phyloP scores from a whole-genome alignment of 2,329 filamentous ascomycete species.

The Aspergillus jensenii region DNA sequence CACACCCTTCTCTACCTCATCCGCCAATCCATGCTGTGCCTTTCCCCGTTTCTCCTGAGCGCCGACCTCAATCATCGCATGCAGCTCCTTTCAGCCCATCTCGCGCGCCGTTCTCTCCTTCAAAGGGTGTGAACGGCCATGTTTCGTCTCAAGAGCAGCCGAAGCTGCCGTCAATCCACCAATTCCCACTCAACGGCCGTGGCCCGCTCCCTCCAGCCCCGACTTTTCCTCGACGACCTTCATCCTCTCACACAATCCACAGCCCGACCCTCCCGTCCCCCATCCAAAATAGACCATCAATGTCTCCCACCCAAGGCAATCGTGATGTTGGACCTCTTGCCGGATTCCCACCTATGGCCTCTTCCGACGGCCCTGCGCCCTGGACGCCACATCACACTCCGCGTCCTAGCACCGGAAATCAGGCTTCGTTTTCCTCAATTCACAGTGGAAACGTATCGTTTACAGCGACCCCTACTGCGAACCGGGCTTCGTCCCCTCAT shows the following conservation, averaged over 20 bases:
- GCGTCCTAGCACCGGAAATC: conserved; percentile 29
- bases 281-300: conserved; percentile 46
- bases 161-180: conserved; percentile 28
- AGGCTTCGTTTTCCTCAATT: conserved; percentile 29
- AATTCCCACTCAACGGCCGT: conserved; percentile 28
- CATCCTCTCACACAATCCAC: conserved; percentile 42
- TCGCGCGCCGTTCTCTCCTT: conserved; percentile 34
- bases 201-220: conserved; percentile 22
- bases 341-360: conserved; percentile 38
- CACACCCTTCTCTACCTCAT: conserved; percentile 16
- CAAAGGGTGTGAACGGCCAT: conserved; percentile 30
- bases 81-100: conserved; percentile 26
- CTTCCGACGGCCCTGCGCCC: conserved; percentile 27
- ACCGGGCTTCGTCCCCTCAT: conserved; percentile 36
- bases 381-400: conserved; percentile 35
- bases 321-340: conserved; percentile 48
- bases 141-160: conserved; percentile 25
- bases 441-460: conserved; percentile 34
- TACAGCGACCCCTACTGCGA: conserved; percentile 32
- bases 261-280: conserved; percentile 37
- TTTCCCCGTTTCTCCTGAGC: conserved; percentile 30
- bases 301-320: conserved; percentile 52
- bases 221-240: conserved; percentile 40
- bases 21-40: conserved; percentile 13
- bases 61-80: conserved; percentile 26